These are phyloP conservation scores for Leccinum rimulosum DNA, from an alignment of 768 basidiomycete genomes.

Conservation along the genomic window DNA sequence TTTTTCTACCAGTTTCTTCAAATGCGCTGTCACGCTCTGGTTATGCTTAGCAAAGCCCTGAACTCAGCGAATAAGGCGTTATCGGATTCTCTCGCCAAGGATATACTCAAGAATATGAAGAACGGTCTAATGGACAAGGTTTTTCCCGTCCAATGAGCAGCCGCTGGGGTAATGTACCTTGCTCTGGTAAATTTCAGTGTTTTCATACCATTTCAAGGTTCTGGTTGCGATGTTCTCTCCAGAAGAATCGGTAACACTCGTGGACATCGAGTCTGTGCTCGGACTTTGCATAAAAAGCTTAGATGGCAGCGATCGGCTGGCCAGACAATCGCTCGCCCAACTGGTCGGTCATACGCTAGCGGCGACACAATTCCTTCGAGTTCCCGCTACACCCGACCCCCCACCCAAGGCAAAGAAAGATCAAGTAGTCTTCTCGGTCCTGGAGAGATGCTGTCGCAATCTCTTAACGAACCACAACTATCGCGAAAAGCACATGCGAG, in stretches of 20 bases:
- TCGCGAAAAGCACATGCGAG: slow-evolving; percentile 77
- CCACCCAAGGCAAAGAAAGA: slow-evolving; percentile 63
- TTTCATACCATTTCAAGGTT: slow-evolving; percentile 38
- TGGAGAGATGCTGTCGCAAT: slow-evolving; percentile 73
- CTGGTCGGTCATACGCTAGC: slow-evolving; percentile 84
- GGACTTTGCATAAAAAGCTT: slow-evolving; percentile 65
- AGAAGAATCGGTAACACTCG: slow-evolving; percentile 51
- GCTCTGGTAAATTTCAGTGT: neutral
- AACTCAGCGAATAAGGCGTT: slow-evolving; percentile 78
- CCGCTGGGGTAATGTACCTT: slow-evolving; percentile 57
- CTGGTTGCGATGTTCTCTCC: slow-evolving; percentile 58
- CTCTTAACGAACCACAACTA: slow-evolving; percentile 75
- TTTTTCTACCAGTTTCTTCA: slow-evolving; percentile 58
- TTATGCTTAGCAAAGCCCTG: slow-evolving; percentile 78
- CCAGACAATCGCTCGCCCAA: slow-evolving; percentile 74
- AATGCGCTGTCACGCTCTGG: slow-evolving; percentile 77
- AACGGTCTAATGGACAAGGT: slow-evolving; percentile 77
- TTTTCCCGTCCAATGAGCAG: slow-evolving; percentile 80
- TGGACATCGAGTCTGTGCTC: slow-evolving; percentile 78
- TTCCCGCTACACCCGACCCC: slow-evolving; percentile 42
- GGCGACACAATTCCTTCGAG: slow-evolving; percentile 71
- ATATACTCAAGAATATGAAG: slow-evolving; percentile 82
- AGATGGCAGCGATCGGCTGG: slow-evolving; percentile 80
- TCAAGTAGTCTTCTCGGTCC: slow-evolving; percentile 60
- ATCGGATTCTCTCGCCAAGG: slow-evolving; percentile 72